Evolutionary conservation across 371 early-diverging fungal species (phyloP).

Genomic region (Fennellomyces sp.): DNA sequence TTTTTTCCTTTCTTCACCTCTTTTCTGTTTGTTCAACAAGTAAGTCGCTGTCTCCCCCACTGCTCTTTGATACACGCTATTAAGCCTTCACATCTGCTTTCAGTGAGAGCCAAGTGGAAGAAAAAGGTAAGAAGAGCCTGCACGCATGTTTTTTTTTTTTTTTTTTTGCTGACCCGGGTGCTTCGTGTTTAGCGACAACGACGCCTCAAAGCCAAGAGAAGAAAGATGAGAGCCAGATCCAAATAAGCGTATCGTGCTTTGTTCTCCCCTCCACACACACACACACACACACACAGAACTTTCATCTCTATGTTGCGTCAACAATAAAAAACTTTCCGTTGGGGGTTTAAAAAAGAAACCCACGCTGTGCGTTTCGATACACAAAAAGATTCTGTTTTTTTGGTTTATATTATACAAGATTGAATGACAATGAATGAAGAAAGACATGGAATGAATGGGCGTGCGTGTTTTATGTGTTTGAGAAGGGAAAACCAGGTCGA

Average conservation of each 20-base stretch:
- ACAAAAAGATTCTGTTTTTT: too few relatives aligned
- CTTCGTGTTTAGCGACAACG: constrained; percentile 33
- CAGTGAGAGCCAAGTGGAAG: constrained; percentile 32
- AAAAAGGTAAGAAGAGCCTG: constrained; percentile 20
- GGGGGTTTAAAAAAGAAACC: too few relatives aligned
- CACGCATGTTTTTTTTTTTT: not conserved
- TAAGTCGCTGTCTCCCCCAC: not conserved
- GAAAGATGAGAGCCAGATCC: constrained; percentile 28
- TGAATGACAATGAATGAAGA: too few relatives aligned
- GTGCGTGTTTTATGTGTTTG: too few relatives aligned
- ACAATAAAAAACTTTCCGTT: too few relatives aligned
- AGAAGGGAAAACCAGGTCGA: too few relatives aligned
- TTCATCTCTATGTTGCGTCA: too few relatives aligned
- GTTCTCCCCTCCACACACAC: too few relatives aligned
- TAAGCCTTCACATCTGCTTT: not conserved
- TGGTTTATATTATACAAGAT: too few relatives aligned
- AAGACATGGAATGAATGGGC: too few relatives aligned
- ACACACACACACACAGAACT: too few relatives aligned
- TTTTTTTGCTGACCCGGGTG: not conserved
- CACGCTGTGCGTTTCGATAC: too few relatives aligned
- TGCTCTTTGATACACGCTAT: not conserved
- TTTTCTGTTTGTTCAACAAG: not conserved
- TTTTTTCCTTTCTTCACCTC: not conserved
- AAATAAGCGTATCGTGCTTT: constrained; percentile 19
- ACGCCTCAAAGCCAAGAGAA: constrained; percentile 40